Percentiles rank a stretch among this genome's conserved stretches.
phyloP scores from a whole-genome alignment of 192 early-diverging fungal species.

The Obelidium mucronatum region DNA sequence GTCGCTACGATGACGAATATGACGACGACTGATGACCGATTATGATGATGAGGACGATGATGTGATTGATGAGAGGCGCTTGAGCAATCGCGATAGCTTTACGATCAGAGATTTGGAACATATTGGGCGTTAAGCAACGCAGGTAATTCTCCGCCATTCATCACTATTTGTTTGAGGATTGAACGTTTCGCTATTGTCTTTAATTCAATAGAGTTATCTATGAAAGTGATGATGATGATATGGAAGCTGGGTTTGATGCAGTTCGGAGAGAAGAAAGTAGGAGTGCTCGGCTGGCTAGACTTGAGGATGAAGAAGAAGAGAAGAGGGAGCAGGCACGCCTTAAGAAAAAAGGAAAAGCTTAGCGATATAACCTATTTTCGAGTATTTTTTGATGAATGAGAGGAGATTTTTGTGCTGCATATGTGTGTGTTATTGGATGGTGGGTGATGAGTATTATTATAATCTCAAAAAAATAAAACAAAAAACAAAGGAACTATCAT shows the following conservation, averaged over 20 bases:
- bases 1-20: too few species aligned
- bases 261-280: conserved; percentile 25
- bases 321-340: conserved; percentile 23
- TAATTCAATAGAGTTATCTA: not conserved
- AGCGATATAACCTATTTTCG: not conserved
- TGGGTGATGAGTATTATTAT: too few species aligned
- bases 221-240: conserved; percentile 29
- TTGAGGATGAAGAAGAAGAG: conserved; percentile 38
- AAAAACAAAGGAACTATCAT: too few species aligned
- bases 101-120: conserved; percentile 13
- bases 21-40: not conserved
- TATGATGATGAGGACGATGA: not conserved
- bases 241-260: conserved; percentile 35
- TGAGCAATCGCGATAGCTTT: not conserved
- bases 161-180: not conserved
- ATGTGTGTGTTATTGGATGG: not conserved
- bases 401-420: not conserved
- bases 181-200: not conserved
- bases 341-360: conserved; percentile 28
- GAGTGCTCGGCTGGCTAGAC: conserved; percentile 23
- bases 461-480: too few species aligned
- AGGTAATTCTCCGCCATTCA: not conserved
- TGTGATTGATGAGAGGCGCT: too few species aligned
- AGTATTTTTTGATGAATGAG: too few species aligned
- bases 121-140: conserved; percentile 21